phyloP scores from a whole-genome alignment of 2,329 filamentous ascomycete genomes.

The Lasiodiplodia sp. region DNA sequence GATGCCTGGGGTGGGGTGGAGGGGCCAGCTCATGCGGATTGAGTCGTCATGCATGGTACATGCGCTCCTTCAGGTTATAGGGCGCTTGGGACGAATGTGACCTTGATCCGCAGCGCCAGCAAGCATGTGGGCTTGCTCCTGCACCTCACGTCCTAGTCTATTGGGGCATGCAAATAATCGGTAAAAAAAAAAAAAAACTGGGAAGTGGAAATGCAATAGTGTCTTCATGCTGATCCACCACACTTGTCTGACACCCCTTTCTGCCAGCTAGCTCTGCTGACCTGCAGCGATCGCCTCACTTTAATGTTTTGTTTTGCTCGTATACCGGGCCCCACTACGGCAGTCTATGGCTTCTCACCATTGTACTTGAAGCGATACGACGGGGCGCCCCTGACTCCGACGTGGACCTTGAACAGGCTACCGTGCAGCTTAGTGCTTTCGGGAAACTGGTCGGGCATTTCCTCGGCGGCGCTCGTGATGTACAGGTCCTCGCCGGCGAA shows the following conservation, averaged over 20 bases:
- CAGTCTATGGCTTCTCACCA: constrained; percentile 23
- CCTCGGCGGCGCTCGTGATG: constrained; percentile 80
- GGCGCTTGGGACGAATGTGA: constrained; percentile 13
- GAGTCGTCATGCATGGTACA: constrained; percentile 26
- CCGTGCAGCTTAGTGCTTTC: constrained; percentile 71
- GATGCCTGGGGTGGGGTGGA: neutral
- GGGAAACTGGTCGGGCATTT: constrained; percentile 67
- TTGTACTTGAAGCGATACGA: constrained; percentile 41
- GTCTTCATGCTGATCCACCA: constrained; percentile 15
- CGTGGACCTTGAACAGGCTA: constrained; percentile 75
- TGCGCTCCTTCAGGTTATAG: neutral
- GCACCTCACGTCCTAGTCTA: neutral
- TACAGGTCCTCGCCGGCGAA: constrained; percentile 78
- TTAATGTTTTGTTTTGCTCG: constrained; percentile 9
- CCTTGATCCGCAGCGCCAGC: constrained; percentile 1
- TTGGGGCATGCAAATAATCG: neutral
- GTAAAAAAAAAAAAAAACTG: neutral
- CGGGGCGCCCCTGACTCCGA: constrained; percentile 69
- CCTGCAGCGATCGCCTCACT: constrained; percentile 21
- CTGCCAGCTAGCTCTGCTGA: neutral
- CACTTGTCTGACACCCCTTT: constrained; percentile 10
- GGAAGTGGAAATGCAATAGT: constrained; percentile 7
- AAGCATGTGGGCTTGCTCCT: constrained; percentile 1
- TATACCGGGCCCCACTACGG: constrained; percentile 20
- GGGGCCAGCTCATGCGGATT: constrained; percentile 14